A percentile compares a stretch with the other conserved stretches of the same genome.
Evolutionary conservation across 441 rosid genomes (phyloP).

Genomic region (Metrosideros polymorpha): DNA sequence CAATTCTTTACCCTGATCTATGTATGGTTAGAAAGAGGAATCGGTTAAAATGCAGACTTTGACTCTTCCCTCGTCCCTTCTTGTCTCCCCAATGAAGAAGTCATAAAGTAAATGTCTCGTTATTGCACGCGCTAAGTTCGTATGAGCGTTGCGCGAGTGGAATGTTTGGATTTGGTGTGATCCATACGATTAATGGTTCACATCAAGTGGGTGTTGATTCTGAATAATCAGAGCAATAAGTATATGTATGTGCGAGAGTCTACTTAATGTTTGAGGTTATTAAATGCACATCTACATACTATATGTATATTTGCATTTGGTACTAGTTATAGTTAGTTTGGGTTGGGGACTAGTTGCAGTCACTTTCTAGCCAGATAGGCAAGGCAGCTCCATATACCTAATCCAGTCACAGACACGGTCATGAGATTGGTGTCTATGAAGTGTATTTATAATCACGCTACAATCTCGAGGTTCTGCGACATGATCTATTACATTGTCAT

Average conservation of each 20-base stretch:
- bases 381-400: not conserved
- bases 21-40: not conserved
- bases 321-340: no score
- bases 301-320: not conserved
- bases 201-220: not conserved
- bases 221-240: accelerated
- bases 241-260: accelerated
- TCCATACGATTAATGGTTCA: not conserved
- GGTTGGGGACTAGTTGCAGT: no score
- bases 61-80: not conserved
- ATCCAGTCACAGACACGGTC: not conserved
- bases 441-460: not conserved
- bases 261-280: not conserved
- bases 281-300: not conserved
- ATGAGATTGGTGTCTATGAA: not conserved
- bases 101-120: not conserved
- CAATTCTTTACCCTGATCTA: not conserved
- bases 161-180: not conserved
- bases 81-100: not conserved
- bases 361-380: not conserved
- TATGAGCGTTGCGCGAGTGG: not conserved
- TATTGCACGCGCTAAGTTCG: not conserved
- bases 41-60: not conserved
- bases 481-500: not conserved
- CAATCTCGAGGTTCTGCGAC: not conserved